Conservation (phyloP, 1,139 yeast species). For the Sugiyamaella xylanicola region DNA sequence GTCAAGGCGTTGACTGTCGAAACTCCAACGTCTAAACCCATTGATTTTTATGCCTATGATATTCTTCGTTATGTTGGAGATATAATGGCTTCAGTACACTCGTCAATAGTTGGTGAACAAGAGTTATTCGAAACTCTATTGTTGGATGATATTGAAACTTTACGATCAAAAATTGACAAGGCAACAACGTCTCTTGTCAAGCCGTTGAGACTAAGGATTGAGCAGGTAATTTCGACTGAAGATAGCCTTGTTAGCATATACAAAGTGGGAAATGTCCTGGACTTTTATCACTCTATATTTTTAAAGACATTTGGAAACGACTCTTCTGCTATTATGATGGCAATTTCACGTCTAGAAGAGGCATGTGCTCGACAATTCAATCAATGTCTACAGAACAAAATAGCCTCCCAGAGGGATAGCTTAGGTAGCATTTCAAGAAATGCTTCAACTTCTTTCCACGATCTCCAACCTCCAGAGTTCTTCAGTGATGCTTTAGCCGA, state of each 20-base stretch:
- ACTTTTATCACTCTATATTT: slow-evolving; percentile 71
- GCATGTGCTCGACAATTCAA: slow-evolving; percentile 39
- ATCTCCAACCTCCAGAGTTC: slow-evolving; percentile 45
- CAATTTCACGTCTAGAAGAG: slow-evolving; percentile 35
- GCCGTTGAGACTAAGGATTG: slow-evolving; percentile 56
- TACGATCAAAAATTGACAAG: slow-evolving; percentile 45
- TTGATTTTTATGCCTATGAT: slow-evolving; percentile 73
- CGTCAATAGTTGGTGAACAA: slow-evolving; percentile 84
- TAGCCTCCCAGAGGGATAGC: slow-evolving; percentile 29
- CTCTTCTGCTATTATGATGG: slow-evolving; percentile 29
- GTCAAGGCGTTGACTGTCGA: slow-evolving; percentile 59
- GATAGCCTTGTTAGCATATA: slow-evolving; percentile 56
- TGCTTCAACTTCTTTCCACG: slow-evolving; percentile 14
- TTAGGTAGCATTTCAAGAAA: slow-evolving; percentile 5
- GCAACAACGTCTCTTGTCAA: slow-evolving; percentile 54
- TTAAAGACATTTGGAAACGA: slow-evolving; percentile 43
- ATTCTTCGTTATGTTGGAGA: slow-evolving; percentile 85
- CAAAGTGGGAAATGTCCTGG: slow-evolving; percentile 63
- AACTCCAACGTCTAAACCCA: slow-evolving; percentile 48
- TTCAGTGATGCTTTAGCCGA: slow-evolving; percentile 40
- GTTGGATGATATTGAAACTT: slow-evolving; percentile 39
- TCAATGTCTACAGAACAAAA: slow-evolving; percentile 35
- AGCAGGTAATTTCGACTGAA: slow-evolving; percentile 69
- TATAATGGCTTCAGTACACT: slow-evolving; percentile 83
- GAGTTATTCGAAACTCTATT: slow-evolving; percentile 68